Evolutionary conservation across 352 stramenopile species (phyloP).

Genomic region (Globisporangium nodosum): DNA sequence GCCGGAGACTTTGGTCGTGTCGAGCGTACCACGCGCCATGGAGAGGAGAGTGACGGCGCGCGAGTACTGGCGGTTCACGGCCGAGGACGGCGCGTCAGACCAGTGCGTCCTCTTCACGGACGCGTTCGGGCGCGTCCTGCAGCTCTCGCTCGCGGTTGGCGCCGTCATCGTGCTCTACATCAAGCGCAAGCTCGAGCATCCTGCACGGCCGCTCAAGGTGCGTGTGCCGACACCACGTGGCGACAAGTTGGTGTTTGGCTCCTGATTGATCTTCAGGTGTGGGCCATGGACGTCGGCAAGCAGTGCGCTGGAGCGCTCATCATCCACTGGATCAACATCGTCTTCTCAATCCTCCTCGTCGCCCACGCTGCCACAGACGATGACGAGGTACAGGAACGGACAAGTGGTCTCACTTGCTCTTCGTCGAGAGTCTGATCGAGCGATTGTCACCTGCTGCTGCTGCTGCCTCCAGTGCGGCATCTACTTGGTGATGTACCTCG

Average conservation of each 20-base stretch:
- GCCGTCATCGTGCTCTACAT: constrained; percentile 65
- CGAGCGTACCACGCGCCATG: background rate
- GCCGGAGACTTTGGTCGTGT: background rate
- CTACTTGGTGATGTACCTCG: constrained; percentile 69
- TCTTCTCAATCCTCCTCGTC: constrained; percentile 56
- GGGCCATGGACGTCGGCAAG: constrained; percentile 66
- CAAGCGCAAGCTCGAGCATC: constrained; percentile 73
- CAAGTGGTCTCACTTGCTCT: background rate
- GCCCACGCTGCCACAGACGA: constrained; percentile 27
- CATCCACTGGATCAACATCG: constrained; percentile 56
- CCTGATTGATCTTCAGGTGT: constrained; percentile 27
- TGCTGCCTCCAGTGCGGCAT: constrained; percentile 40
- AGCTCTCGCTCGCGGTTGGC: constrained; percentile 42
- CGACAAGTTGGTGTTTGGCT: background rate
- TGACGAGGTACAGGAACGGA: constrained; percentile 36
- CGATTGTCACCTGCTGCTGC: too few species aligned
- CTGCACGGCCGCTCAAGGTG: constrained; percentile 54
- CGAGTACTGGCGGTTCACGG: constrained; percentile 15
- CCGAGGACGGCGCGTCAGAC: constrained; percentile 20
- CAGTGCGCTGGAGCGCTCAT: constrained; percentile 55
- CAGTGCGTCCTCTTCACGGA: constrained; percentile 71
- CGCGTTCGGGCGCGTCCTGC: constrained; percentile 48
- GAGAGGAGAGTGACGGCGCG: background rate
- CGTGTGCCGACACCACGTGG: background rate
- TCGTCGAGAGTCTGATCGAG: background rate